Conservation (phyloP, 108 stramenopile genomes). For the Cyclotella distinguenda region DNA sequence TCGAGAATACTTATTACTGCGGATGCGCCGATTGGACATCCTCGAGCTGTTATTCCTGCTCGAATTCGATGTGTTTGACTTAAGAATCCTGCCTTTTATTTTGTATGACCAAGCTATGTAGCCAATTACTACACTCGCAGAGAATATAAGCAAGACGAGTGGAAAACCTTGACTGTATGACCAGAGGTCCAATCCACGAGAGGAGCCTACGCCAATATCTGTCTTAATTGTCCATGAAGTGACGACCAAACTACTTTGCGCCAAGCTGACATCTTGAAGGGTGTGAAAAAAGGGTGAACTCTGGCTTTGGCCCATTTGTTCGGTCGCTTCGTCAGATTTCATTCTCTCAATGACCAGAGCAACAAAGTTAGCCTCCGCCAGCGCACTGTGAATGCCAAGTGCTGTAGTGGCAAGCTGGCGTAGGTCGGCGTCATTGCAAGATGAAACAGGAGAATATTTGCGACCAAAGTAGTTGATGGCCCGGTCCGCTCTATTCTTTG, state of each 20-base stretch:
- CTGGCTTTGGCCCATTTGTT: slow-evolving; percentile 25
- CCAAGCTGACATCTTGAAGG: slow-evolving; percentile 17
- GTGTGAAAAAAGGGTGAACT: slow-evolving; percentile 31
- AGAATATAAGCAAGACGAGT: slow-evolving; percentile 8
- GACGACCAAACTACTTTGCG: slow-evolving; percentile 32
- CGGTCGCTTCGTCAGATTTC: slow-evolving; percentile 23
- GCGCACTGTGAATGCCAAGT: slow-evolving; percentile 26
- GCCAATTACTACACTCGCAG: slow-evolving; percentile 6
- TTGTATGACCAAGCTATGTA: not conserved
- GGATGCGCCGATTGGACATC: not conserved
- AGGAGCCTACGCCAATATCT: slow-evolving; percentile 26
- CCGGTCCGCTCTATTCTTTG: not conserved
- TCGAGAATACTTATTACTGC: not conserved
- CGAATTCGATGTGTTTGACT: not conserved
- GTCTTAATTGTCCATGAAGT: slow-evolving; percentile 52
- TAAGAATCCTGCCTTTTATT: not conserved
- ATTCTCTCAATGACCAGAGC: slow-evolving; percentile 23
- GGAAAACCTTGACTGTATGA: slow-evolving; percentile 1
- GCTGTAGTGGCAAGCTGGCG: slow-evolving; percentile 32
- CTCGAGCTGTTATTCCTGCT: not conserved
- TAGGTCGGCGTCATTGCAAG: slow-evolving; percentile 35
- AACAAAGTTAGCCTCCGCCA: slow-evolving; percentile 30
- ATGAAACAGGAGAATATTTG: slow-evolving; percentile 16
- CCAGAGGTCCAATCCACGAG: not conserved
- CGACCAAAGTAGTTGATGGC: not conserved